These are phyloP conservation scores for Cutaneotrichosporon cyanovorans DNA, from an alignment of 1,284 basidiomycete species.

Conservation along the genomic window DNA sequence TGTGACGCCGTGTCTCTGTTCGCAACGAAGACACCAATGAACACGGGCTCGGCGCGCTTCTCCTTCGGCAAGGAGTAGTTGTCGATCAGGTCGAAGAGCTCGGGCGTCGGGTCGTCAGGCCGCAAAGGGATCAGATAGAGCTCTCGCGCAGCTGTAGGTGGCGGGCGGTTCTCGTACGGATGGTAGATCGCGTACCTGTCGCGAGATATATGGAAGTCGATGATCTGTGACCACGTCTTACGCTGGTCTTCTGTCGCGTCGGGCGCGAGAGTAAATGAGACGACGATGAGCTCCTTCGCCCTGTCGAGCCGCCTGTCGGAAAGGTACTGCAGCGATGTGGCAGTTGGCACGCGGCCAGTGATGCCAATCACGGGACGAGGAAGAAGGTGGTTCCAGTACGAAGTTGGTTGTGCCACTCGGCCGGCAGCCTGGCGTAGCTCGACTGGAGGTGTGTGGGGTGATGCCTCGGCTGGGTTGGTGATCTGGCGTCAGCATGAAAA, in stretches of 20 bases:
- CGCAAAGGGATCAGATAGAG: conserved; percentile 77
- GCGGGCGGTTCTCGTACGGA: conserved; percentile 63
- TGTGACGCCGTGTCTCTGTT: not conserved
- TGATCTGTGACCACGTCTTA: conserved; percentile 56
- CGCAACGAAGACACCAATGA: conserved; percentile 75
- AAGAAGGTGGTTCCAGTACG: conserved; percentile 25
- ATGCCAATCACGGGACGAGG: conserved; percentile 29
- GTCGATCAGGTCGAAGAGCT: conserved; percentile 67
- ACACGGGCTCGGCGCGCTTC: conserved; percentile 55
- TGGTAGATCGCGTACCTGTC: conserved; percentile 76
- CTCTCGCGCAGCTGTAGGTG: conserved; percentile 70
- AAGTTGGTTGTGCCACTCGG: not conserved
- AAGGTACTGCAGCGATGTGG: conserved; percentile 66
- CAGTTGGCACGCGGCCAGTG: conserved; percentile 64
- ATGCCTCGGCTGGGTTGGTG: conserved; percentile 23
- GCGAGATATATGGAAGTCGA: conserved; percentile 64
- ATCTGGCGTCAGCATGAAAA: conserved; percentile 16
- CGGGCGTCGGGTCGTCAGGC: conserved; percentile 51
- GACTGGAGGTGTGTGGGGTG: conserved; percentile 15
- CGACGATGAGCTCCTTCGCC: conserved; percentile 69
- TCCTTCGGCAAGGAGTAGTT: conserved; percentile 58
- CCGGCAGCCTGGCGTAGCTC: conserved; percentile 17
- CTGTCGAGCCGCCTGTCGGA: conserved; percentile 65
- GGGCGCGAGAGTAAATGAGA: conserved; percentile 57
- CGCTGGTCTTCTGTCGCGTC: conserved; percentile 44